A percentile compares a stretch with the other conserved stretches of the same genome.
phyloP scores from a whole-genome alignment of 352 stramenopile genomes.

The Phytophthora rubi region DNA sequence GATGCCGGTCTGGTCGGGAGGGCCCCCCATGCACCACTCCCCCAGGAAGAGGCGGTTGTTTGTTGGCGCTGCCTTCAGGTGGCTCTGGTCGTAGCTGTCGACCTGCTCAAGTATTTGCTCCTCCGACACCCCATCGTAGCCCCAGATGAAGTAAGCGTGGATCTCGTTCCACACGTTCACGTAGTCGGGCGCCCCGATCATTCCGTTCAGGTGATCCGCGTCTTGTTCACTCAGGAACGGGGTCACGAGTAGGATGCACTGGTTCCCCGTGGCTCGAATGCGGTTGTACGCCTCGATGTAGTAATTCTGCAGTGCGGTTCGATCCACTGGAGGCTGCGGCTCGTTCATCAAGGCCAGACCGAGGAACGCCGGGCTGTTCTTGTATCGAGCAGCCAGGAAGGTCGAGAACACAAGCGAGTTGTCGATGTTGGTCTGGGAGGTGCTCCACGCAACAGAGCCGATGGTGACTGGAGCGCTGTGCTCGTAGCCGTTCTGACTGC shows the following conservation, averaged over 20 bases:
- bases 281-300: conserved; percentile 43
- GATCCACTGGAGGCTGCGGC: conserved; percentile 25
- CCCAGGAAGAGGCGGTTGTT: conserved; percentile 43
- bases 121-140: conserved; percentile 36
- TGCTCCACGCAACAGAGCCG: conserved; percentile 29
- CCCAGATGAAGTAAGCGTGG: conserved; percentile 64
- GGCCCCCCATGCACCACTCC: conserved; percentile 55
- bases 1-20: conserved; percentile 23
- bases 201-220: conserved; percentile 16
- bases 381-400: conserved; percentile 51
- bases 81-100: conserved; percentile 24
- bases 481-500: conserved; percentile 59
- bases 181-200: conserved; percentile 41
- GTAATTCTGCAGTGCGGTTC: conserved; percentile 35
- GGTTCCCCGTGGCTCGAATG: conserved; percentile 42
- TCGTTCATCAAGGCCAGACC: conserved; percentile 66
- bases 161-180: conserved; percentile 66
- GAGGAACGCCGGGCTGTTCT: conserved; percentile 47
- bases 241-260: conserved; percentile 49
- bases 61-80: conserved; percentile 7
- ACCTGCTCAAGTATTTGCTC: conserved; percentile 19
- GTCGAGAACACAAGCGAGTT: conserved; percentile 41
- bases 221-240: conserved; percentile 49
- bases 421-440: conserved; percentile 24
- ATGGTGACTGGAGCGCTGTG: conserved; percentile 43